These are phyloP conservation scores for Aspergillus ochraceoroseus DNA, from an alignment of 2,329 filamentous ascomycete genomes.

Conservation along the genomic window DNA sequence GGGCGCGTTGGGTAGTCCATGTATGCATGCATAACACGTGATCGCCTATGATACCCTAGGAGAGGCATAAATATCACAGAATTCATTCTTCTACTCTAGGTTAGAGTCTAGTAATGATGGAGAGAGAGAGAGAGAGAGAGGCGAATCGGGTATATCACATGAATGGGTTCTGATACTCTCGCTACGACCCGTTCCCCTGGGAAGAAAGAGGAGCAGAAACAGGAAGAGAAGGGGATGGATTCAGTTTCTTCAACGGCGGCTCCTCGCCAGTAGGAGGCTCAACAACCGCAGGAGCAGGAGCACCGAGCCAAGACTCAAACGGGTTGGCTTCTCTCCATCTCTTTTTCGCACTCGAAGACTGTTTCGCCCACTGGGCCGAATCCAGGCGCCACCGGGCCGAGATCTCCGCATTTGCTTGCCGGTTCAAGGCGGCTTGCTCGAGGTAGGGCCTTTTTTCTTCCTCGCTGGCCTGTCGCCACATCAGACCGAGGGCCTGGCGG, in stretches of 20 bases:
- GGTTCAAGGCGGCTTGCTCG: constrained; percentile 66
- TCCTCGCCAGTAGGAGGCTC: too few relatives aligned
- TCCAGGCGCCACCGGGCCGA: constrained; percentile 67
- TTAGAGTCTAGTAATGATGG: too few relatives aligned
- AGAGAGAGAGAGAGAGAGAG: too few relatives aligned
- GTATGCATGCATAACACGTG: too few relatives aligned
- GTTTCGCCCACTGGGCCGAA: constrained; percentile 50
- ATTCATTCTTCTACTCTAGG: too few relatives aligned
- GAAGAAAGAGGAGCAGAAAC: neutral
- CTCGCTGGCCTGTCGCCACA: constrained; percentile 75
- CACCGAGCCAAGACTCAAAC: constrained; percentile 31
- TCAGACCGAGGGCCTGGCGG: constrained; percentile 75
- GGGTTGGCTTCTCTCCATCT: constrained; percentile 40
- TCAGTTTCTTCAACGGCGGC: constrained; percentile 9
- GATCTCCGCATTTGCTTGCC: constrained; percentile 60
- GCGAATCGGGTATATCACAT: too few relatives aligned
- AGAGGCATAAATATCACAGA: too few relatives aligned
- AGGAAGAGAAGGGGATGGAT: neutral
- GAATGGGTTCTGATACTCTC: too few relatives aligned
- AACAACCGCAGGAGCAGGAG: too few relatives aligned
- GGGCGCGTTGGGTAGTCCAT: too few relatives aligned
- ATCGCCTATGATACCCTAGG: too few relatives aligned
- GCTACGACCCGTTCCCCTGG: too few relatives aligned
- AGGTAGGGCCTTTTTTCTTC: constrained; percentile 73
- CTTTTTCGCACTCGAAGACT: constrained; percentile 38